Percentiles rank a stretch among this genome's conserved stretches.
Conservation (phyloP, 768 basidiomycete species). For the Tylopilus vinaceipallidus region DNA sequence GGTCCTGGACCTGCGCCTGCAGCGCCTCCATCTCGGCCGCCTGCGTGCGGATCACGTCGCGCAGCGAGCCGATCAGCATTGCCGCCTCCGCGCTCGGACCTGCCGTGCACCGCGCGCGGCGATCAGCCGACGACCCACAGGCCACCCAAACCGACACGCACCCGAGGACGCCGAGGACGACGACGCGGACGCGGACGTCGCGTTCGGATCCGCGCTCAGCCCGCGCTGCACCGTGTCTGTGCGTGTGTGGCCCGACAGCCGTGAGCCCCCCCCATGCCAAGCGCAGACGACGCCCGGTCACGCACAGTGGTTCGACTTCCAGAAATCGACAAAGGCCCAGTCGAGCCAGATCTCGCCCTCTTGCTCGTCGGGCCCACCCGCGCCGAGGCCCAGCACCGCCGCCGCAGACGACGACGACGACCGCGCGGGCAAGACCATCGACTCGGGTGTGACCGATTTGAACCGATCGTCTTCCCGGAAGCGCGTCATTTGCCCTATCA, state of each 20-base stretch:
- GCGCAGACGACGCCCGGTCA: not conserved
- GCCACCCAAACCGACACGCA: no score
- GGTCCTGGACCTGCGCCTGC: conserved; percentile 54
- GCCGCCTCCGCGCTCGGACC: conserved; percentile 74
- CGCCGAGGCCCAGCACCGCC: no score
- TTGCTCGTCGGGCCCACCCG: conserved; percentile 36
- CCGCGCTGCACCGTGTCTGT: conserved; percentile 77
- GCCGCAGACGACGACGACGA: not conserved
- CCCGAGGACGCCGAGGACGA: conserved; percentile 36
- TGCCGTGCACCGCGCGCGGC: conserved; percentile 17
- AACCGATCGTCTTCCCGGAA: conserved; percentile 92
- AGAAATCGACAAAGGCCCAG: conserved; percentile 97
- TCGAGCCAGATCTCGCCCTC: conserved; percentile 96
- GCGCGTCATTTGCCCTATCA: conserved; percentile 82
- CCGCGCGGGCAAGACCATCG: conserved; percentile 63
- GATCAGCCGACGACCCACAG: no score
- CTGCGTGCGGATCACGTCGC: conserved; percentile 80
- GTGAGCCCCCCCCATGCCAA: no score
- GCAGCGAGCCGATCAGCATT: conserved; percentile 79
- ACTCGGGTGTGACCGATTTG: conserved; percentile 84
- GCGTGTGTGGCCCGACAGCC: no score
- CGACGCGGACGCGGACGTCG: conserved; percentile 50
- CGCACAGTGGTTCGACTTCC: conserved; percentile 97
- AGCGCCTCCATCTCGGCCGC: conserved; percentile 74
- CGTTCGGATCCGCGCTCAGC: conserved; percentile 66